Percentiles rank a stretch among this genome's conserved stretches.
Evolutionary conservation across 1,284 basidiomycete species (phyloP).

Genomic region (Puccinia brachypodii): DNA sequence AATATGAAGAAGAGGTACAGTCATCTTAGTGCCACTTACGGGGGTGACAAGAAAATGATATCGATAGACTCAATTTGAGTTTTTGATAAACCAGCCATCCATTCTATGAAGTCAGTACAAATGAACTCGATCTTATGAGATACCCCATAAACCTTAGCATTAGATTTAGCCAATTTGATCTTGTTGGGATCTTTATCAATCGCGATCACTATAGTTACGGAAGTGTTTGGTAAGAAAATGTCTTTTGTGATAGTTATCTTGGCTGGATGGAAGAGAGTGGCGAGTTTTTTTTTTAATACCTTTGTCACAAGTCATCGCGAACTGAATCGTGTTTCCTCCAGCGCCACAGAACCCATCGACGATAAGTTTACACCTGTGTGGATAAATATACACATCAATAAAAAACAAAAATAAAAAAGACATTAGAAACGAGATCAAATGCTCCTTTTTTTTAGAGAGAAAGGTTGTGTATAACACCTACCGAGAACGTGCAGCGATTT

Average conservation of each 20-base stretch:
- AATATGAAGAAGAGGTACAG: not conserved
- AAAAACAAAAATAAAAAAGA: no score
- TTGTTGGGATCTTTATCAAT: slow-evolving; percentile 81
- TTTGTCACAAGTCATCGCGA: slow-evolving; percentile 87
- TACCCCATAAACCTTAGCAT: slow-evolving; percentile 88
- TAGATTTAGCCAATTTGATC: slow-evolving; percentile 82
- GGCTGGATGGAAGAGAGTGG: no score
- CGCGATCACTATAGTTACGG: slow-evolving; percentile 70
- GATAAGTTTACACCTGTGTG: slow-evolving; percentile 57
- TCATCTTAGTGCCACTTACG: slow-evolving; percentile 67
- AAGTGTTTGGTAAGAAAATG: not conserved
- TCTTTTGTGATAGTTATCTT: no score
- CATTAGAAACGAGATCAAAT: not conserved
- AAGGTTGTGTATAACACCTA: slow-evolving; percentile 63
- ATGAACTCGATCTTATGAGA: slow-evolving; percentile 91
- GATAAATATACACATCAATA: not conserved
- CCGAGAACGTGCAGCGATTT: slow-evolving; percentile 86
- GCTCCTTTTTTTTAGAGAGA: not conserved
- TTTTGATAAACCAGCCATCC: slow-evolving; percentile 63
- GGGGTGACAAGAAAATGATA: slow-evolving; percentile 85
- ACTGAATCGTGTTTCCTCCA: slow-evolving; percentile 95
- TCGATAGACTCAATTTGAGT: slow-evolving; percentile 61
- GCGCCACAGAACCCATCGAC: slow-evolving; percentile 97
- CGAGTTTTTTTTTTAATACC: slow-evolving; percentile 49
- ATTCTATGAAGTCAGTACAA: slow-evolving; percentile 78